Evolutionary conservation across 768 basidiomycete species (phyloP).

Genomic region (Boletus vinaceobasis): DNA sequence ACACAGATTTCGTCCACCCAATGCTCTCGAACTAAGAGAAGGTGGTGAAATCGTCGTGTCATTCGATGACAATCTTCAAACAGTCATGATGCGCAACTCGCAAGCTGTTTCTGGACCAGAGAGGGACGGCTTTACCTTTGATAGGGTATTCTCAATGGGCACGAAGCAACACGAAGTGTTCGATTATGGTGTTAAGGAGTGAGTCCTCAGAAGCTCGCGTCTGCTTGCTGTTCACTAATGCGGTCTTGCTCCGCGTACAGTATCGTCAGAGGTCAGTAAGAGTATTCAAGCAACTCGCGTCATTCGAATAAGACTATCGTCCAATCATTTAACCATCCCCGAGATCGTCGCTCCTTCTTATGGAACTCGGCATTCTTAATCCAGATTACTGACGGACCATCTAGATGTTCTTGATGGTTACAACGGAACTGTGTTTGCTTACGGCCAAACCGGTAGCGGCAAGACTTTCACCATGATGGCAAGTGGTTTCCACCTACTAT

Average conservation of each 20-base stretch:
- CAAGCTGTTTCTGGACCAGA: slow-evolving; percentile 77
- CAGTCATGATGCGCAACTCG: slow-evolving; percentile 74
- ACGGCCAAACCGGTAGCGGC: slow-evolving; percentile 95
- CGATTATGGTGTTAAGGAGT: slow-evolving; percentile 98
- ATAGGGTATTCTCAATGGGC: slow-evolving; percentile 91
- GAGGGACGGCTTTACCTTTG: slow-evolving; percentile 97
- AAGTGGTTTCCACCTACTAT: slow-evolving; percentile 15
- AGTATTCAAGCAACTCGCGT: slow-evolving; percentile 4
- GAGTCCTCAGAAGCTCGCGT: slow-evolving; percentile 32
- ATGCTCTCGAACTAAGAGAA: slow-evolving; percentile 85
- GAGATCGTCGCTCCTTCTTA: slow-evolving; percentile 3
- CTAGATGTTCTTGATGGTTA: slow-evolving; percentile 97
- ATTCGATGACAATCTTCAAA: slow-evolving; percentile 83
- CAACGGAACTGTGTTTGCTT: slow-evolving; percentile 97
- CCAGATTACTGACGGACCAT: slow-evolving; percentile 17
- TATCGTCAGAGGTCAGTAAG: slow-evolving; percentile 77
- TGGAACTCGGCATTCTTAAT: not conserved
- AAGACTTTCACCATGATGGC: slow-evolving; percentile 99
- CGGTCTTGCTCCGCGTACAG: slow-evolving; percentile 35
- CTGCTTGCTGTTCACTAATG: slow-evolving; percentile 15
- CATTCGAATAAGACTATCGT: not conserved
- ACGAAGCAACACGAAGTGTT: slow-evolving; percentile 93
- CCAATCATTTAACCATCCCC: not conserved
- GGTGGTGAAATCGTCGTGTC: slow-evolving; percentile 86
- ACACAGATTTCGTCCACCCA: slow-evolving; percentile 88